phyloP scores from a whole-genome alignment of 2,329 filamentous ascomycete genomes.

The Xylariaceae sp. region DNA sequence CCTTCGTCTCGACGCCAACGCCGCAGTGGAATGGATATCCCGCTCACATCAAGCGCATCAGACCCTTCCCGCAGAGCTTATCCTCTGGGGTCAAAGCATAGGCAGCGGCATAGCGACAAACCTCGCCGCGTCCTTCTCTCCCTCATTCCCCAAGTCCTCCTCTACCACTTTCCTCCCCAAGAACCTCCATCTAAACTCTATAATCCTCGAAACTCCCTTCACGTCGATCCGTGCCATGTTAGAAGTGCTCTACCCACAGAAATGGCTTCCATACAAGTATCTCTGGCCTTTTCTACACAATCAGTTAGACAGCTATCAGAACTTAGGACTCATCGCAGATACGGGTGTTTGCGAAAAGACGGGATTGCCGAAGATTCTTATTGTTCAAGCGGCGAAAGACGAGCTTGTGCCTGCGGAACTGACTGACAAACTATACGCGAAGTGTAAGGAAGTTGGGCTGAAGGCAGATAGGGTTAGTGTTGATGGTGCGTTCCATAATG shows the following conservation, averaged over 20 bases:
- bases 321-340: slow-evolving; percentile 42
- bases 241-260: slow-evolving; percentile 68
- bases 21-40: slow-evolving; percentile 60
- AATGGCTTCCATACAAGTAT: slow-evolving; percentile 74
- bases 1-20: slow-evolving; percentile 64
- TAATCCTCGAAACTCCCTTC: slow-evolving; percentile 76
- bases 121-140: slow-evolving; percentile 42
- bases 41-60: slow-evolving; percentile 33
- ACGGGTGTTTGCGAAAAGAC: slow-evolving; percentile 12
- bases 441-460: slow-evolving; percentile 46
- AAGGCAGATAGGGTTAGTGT: slow-evolving; percentile 42
- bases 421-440: slow-evolving; percentile 41
- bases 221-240: slow-evolving; percentile 69
- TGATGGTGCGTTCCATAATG: slow-evolving; percentile 52
- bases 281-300: slow-evolving; percentile 70
- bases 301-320: slow-evolving; percentile 52
- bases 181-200: slow-evolving; percentile 38
- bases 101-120: slow-evolving; percentile 68
- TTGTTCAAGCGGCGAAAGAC: slow-evolving; percentile 55
- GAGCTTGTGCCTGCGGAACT: slow-evolving; percentile 55
- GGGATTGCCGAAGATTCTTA: slow-evolving; percentile 38
- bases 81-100: slow-evolving; percentile 76
- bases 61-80: slow-evolving; percentile 32
- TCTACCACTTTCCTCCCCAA: too few species aligned
- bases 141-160: slow-evolving; percentile 26